A percentile compares a stretch with the other conserved stretches of the same genome.
phyloP scores from a whole-genome alignment of 1,139 yeast genomes.

The Geotrichum restrictum region DNA sequence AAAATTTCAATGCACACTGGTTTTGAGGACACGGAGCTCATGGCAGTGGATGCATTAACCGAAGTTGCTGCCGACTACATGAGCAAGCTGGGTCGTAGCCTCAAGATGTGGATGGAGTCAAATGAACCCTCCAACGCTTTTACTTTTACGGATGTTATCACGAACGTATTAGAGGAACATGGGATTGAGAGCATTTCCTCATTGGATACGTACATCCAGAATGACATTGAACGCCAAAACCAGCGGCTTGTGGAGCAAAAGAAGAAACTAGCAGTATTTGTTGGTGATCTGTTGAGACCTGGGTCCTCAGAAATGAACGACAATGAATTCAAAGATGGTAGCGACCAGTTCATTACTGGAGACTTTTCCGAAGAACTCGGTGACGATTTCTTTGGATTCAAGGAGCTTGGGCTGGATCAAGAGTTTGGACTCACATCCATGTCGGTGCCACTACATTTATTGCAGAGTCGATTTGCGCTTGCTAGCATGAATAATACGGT shows the following conservation, averaged over 20 bases:
- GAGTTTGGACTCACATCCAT: constrained; percentile 85
- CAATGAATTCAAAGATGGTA: constrained; percentile 76
- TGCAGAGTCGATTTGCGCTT: constrained; percentile 70
- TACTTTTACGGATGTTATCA: constrained; percentile 50
- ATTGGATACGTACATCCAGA: constrained; percentile 68
- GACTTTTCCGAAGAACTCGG: constrained; percentile 91
- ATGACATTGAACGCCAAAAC: constrained; percentile 66
- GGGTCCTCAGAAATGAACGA: constrained; percentile 68
- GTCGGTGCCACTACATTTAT: constrained; percentile 81
- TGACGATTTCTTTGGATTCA: constrained; percentile 91
- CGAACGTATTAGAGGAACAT: constrained; percentile 69
- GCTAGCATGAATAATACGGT: constrained; percentile 25
- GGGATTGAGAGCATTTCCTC: constrained; percentile 81
- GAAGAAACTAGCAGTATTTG: constrained; percentile 61
- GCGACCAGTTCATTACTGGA: constrained; percentile 91
- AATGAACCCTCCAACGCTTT: constrained; percentile 38
- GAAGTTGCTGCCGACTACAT: constrained; percentile 81
- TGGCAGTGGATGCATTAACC: constrained; percentile 74
- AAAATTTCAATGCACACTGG: constrained; percentile 91
- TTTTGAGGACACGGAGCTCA: constrained; percentile 75
- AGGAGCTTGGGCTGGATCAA: constrained; percentile 85
- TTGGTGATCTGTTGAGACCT: constrained; percentile 80
- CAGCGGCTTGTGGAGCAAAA: constrained; percentile 66
- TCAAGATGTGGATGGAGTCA: constrained; percentile 52
- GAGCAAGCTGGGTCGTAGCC: constrained; percentile 65